Evolutionary conservation across 2,329 filamentous ascomycete genomes (phyloP).

Genomic region (Aspergillus sp.): DNA sequence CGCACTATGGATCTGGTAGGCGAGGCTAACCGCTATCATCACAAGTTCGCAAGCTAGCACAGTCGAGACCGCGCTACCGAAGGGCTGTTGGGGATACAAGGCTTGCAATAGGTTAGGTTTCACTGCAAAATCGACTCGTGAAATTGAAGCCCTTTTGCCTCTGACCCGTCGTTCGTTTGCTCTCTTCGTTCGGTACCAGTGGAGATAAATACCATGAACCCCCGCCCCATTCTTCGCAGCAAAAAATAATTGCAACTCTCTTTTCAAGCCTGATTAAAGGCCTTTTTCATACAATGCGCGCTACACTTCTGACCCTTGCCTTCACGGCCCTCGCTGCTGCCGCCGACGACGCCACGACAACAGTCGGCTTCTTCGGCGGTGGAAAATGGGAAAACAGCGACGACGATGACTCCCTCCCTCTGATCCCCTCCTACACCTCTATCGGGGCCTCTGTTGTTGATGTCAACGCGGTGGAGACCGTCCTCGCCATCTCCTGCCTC

Average conservation of each 20-base stretch:
- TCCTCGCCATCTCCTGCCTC: slow-evolving; percentile 3
- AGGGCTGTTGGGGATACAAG: too few species aligned
- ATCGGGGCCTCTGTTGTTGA: background rate
- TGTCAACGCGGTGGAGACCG: slow-evolving; percentile 4
- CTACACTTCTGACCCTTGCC: background rate
- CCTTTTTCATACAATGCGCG: background rate
- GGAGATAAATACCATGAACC: too few species aligned
- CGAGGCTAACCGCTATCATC: background rate
- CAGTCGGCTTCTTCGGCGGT: background rate
- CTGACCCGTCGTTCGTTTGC: too few species aligned
- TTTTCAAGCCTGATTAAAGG: background rate
- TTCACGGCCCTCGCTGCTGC: slow-evolving; percentile 1
- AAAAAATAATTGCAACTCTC: background rate
- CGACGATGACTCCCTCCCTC: background rate
- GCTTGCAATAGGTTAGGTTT: too few species aligned
- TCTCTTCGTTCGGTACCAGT: too few species aligned
- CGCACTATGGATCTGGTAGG: background rate
- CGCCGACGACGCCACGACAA: background rate
- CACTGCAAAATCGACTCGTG: too few species aligned
- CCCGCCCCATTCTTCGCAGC: background rate
- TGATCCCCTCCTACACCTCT: background rate
- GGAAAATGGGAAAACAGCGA: too few species aligned
- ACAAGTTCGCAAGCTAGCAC: background rate
- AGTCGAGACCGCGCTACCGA: background rate
- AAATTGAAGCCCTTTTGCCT: too few species aligned